These are phyloP conservation scores for Ceratocystis destructans DNA, from an alignment of 2,329 filamentous ascomycete genomes.

Conservation along the genomic window DNA sequence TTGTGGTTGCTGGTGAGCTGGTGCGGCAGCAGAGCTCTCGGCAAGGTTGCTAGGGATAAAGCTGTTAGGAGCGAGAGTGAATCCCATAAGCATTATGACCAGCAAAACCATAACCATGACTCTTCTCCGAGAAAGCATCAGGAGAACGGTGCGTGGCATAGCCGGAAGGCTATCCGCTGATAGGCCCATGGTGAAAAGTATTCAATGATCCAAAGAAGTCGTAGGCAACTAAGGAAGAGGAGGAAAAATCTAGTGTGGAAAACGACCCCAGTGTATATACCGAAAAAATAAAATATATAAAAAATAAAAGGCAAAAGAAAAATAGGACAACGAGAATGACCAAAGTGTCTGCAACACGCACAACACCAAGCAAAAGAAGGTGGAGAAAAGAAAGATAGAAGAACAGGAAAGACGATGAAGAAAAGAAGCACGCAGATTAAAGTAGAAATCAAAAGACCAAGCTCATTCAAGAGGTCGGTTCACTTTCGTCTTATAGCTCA, in stretches of 20 bases:
- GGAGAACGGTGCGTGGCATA: conserved; percentile 9
- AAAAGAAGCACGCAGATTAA: not conserved
- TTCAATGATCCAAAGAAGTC: not conserved
- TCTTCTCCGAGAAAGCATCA: conserved; percentile 17
- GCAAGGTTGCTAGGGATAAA: conserved; percentile 8
- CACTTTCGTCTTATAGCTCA: conserved; percentile 10
- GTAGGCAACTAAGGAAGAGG: not conserved
- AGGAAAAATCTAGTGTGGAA: not conserved
- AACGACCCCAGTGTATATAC: not conserved
- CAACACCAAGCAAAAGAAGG: not conserved
- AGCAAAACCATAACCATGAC: conserved; percentile 13
- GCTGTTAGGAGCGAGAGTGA: conserved; percentile 12
- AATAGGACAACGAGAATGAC: not conserved
- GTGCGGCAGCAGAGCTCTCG: conserved; percentile 1
- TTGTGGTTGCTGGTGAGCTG: conserved; percentile 17
- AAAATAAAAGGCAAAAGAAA: not conserved
- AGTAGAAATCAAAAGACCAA: not conserved
- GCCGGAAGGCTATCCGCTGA: conserved; percentile 8
- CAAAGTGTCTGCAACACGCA: not conserved
- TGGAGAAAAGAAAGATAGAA: not conserved
- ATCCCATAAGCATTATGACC: conserved; percentile 17
- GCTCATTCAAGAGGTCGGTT: not conserved
- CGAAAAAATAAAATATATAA: not conserved
- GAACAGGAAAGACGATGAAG: not conserved
- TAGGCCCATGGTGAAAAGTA: conserved; percentile 11